Evolutionary conservation across 352 stramenopile genomes (phyloP), one percentile per base, ranked within the genome.

Genomic region (Phytophthora melonis): DNA sequence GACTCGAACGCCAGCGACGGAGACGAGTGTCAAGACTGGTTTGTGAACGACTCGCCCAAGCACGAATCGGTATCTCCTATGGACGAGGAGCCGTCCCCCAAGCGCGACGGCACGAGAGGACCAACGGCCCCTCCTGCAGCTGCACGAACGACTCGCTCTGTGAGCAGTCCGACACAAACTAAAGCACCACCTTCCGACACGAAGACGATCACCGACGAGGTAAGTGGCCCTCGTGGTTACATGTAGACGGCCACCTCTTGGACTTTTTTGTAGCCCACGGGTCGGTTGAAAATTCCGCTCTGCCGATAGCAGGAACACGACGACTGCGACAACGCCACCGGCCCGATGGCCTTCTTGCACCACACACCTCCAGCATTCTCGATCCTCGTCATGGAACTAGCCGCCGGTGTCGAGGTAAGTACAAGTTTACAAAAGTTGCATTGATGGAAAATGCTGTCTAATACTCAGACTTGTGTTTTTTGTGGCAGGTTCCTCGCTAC

Each of bases 11-110:
- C 71, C 39, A 89, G 85, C 59, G 84, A 90, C 47, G 63, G 68
- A 11, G 78, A 89, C 32, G 87, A 87, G 30, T 89, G 77, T 11
- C 83, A 94, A 76, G 86, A 94, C 62, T 94, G 88, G 88, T 94
- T 94, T 56, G 88, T 93, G 32, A 93, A 95, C 69, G 88, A 95
- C 57, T 79, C 85, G 49, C 75, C 58, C 13, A 79, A 80, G 19
- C 57, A 80, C 7, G 70, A 80, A 41, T 60, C 59, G 1, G 72
- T 75, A 11, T 74, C 61, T 5, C 74, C 72, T 0, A 75, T 78
- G 8, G 80, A 82, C 23, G 83, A 63, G 21, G 73, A 81, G 6
- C 39, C 47, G 19, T 61, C 70, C 3, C 21, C 39, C 8, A 75
- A 78, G 41, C 49, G 32, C 8, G 74, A 78, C 30, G 66, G 43